Conservation (phyloP, 495 filamentous ascomycete genomes). For the Xylona heveae region DNA sequence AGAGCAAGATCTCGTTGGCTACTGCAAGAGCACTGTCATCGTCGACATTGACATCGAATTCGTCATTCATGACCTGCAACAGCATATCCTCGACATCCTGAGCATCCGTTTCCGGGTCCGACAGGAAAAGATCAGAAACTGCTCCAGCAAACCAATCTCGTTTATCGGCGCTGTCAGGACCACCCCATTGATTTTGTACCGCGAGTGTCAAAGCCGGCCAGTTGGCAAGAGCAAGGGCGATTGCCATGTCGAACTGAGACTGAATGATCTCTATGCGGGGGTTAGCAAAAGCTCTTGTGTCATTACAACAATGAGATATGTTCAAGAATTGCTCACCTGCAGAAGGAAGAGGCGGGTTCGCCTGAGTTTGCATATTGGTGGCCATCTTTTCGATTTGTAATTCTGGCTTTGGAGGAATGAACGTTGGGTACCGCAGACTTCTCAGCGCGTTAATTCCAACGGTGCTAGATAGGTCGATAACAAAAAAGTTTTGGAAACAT, state of each 20-base stretch:
- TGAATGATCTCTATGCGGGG: slow-evolving; percentile 14
- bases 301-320: too few species aligned
- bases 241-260: slow-evolving; percentile 53
- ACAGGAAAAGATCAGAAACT: slow-evolving; percentile 58
- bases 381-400: too few species aligned
- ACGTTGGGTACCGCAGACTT: too few species aligned
- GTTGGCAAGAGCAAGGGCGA: slow-evolving; percentile 55
- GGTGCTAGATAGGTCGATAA: slow-evolving; percentile 1
- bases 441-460: too few species aligned
- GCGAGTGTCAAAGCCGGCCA: slow-evolving; percentile 80
- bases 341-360: too few species aligned
- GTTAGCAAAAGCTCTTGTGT: too few species aligned
- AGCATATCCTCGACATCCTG: slow-evolving; percentile 67
- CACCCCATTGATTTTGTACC: slow-evolving; percentile 74
- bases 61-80: slow-evolving; percentile 79
- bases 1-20: slow-evolving; percentile 45
- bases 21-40: slow-evolving; percentile 64
- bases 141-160: slow-evolving; percentile 90
- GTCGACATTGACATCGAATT: slow-evolving; percentile 81
- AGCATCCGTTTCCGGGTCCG: slow-evolving; percentile 53
- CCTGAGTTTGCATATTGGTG: too few species aligned
- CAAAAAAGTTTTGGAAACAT: slow-evolving; percentile 1
- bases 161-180: slow-evolving; percentile 65
- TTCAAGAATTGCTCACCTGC: slow-evolving; percentile 3
- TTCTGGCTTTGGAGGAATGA: too few species aligned